Percentiles rank a stretch among this genome's conserved stretches.
Conservation (phyloP, 129 eudicot species). For the Artemisia annua region DNA sequence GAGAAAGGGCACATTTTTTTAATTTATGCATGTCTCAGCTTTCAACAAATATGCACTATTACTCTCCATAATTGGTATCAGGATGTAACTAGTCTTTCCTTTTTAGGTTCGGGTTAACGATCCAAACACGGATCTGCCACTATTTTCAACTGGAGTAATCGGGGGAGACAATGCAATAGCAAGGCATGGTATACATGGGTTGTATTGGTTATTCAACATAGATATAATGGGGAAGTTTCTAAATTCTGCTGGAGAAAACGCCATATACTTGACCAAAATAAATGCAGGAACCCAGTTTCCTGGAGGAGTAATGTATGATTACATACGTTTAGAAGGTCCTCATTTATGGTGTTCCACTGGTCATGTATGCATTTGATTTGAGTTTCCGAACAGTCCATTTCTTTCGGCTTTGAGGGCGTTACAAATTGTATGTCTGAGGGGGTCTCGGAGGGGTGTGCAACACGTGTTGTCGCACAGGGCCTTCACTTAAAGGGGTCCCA, state of each 20-base stretch:
- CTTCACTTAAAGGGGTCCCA: no score
- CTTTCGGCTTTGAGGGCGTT: no score
- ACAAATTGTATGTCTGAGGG: no score
- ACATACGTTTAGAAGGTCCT: conserved; percentile 58
- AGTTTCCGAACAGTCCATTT: no score
- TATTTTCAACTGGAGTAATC: conserved; percentile 25
- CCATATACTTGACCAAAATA: conserved; percentile 48
- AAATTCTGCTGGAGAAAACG: conserved; percentile 26
- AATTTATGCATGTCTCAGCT: no score
- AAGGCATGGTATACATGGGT: conserved; percentile 36
- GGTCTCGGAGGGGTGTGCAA: no score
- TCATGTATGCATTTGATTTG: no score
- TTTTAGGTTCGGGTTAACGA: conserved; percentile 58
- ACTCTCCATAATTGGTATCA: neutral
- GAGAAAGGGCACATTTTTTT: no score
- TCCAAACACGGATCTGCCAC: conserved; percentile 19
- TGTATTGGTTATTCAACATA: conserved; percentile 29
- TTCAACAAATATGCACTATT: no score
- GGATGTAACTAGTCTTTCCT: neutral
- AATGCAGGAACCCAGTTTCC: conserved; percentile 35
- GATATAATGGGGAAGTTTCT: conserved; percentile 21
- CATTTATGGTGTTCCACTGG: neutral
- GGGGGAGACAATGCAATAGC: conserved; percentile 38
- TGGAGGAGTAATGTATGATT: conserved; percentile 58
- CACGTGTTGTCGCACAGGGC: no score